phyloP scores from a whole-genome alignment of 2,329 filamentous ascomycete genomes.

The Leptographium wingfieldii region DNA sequence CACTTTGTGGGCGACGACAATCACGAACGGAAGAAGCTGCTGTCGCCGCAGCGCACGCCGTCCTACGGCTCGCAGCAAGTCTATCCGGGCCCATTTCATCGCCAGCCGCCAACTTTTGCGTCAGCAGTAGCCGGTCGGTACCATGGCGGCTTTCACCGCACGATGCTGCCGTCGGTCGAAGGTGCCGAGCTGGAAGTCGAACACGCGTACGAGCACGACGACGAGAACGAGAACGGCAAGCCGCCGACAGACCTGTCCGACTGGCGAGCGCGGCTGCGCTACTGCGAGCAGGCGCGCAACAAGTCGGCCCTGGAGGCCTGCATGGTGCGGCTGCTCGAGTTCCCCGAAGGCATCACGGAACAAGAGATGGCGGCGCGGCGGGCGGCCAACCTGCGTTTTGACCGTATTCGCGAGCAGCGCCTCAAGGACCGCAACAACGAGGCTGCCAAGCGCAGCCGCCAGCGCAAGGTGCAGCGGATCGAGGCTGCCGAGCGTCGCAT shows the following conservation, averaged over 20 bases:
- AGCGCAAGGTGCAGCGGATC: constrained; percentile 12
- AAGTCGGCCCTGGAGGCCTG: constrained; percentile 9
- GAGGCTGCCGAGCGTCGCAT: constrained; percentile 10
- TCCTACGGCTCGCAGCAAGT: not conserved
- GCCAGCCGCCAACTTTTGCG: not conserved
- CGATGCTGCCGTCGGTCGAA: not conserved
- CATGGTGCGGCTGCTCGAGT: constrained; percentile 12
- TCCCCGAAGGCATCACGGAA: constrained; percentile 6
- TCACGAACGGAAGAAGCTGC: not conserved
- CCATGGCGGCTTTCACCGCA: too few species aligned
- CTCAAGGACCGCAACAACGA: constrained; percentile 15
- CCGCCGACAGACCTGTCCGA: constrained; percentile 2
- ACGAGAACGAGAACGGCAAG: not conserved
- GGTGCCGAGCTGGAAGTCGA: not conserved
- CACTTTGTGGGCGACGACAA: not conserved
- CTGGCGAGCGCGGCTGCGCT: constrained; percentile 12
- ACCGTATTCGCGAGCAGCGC: constrained; percentile 13
- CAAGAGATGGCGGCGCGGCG: constrained; percentile 9
- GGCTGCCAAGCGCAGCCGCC: constrained; percentile 14
- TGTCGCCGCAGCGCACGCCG: not conserved
- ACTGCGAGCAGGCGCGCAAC: constrained; percentile 10
- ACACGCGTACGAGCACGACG: not conserved
- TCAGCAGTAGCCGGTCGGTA: too few species aligned
- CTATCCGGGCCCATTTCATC: not conserved
- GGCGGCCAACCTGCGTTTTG: constrained; percentile 12